phyloP scores from a whole-genome alignment of 371 early-diverging fungal genomes.

The Mortierella sp. region DNA sequence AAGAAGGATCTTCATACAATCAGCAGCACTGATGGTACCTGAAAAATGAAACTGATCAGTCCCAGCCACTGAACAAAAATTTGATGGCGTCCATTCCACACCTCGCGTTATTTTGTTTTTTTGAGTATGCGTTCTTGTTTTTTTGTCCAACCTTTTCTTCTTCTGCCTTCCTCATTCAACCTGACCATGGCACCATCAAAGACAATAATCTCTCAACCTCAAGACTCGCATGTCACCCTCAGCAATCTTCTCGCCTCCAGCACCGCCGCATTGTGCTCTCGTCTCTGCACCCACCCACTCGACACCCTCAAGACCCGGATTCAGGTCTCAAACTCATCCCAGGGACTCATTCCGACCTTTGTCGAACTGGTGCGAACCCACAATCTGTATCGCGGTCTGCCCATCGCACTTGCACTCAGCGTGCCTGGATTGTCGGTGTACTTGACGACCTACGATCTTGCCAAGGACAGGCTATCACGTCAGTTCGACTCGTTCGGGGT shows the following conservation, averaged over 20 bases:
- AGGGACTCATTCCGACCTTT: slow-evolving; percentile 33
- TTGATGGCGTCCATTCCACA: slow-evolving; percentile 2
- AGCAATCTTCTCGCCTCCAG: slow-evolving; percentile 68
- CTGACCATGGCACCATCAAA: not conserved
- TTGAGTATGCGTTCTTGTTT: not conserved
- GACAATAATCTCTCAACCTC: not conserved
- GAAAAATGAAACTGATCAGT: slow-evolving; percentile 2
- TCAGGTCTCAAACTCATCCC: slow-evolving; percentile 62
- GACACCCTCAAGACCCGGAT: slow-evolving; percentile 86
- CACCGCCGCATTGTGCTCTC: slow-evolving; percentile 68
- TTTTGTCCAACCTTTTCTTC: not conserved
- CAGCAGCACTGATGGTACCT: not conserved
- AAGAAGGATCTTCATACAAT: not conserved
- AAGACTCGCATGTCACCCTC: slow-evolving; percentile 2
- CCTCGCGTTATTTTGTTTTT: not conserved
- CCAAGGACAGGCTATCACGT: slow-evolving; percentile 63
- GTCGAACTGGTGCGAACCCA: slow-evolving; percentile 27
- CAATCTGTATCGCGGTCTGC: slow-evolving; percentile 73
- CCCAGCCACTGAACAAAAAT: not conserved
- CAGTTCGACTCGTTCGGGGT: slow-evolving; percentile 15
- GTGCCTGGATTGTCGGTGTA: slow-evolving; percentile 84
- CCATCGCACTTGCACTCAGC: slow-evolving; percentile 76
- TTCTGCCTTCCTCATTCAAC: not conserved
- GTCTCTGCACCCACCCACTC: slow-evolving; percentile 78
- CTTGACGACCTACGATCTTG: slow-evolving; percentile 77